These are phyloP conservation scores for Saururus chinensis DNA, from an alignment of 164 flowering plant species.

Conservation along the genomic window DNA sequence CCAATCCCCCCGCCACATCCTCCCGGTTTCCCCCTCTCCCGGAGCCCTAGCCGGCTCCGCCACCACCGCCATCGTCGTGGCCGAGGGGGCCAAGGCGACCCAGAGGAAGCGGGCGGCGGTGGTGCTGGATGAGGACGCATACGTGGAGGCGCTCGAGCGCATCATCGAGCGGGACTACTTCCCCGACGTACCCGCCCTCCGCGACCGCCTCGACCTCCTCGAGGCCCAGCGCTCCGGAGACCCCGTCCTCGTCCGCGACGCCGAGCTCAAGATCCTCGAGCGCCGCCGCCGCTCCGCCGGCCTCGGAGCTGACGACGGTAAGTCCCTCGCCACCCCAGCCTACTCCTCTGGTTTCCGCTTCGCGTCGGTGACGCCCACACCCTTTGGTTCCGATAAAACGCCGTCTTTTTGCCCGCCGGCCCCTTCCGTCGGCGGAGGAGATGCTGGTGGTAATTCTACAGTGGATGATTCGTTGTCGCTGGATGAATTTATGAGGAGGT, in stretches of 20 bases:
- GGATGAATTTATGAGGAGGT: conserved; percentile 68
- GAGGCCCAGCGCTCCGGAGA: conserved; percentile 65
- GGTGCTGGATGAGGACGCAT: conserved; percentile 82
- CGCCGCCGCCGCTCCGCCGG: conserved; percentile 26
- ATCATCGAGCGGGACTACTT: conserved; percentile 91
- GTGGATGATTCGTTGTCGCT: conserved; percentile 30
- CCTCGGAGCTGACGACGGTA: conserved; percentile 14
- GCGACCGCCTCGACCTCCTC: conserved; percentile 87
- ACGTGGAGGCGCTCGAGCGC: conserved; percentile 73
- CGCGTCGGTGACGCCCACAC: conserved; percentile 22
- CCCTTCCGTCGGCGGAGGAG: conserved; percentile 5
- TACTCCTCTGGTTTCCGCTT: conserved; percentile 19
- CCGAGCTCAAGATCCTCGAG: conserved; percentile 86
- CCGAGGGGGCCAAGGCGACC: neutral
- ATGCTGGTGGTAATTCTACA: conserved; percentile 7
- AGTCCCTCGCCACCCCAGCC: conserved; percentile 49
- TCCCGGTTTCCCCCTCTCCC: conserved; percentile 39
- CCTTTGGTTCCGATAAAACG: conserved; percentile 37
- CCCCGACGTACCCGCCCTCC: conserved; percentile 83
- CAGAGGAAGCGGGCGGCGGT: neutral
- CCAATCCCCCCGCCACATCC: conserved; percentile 73
- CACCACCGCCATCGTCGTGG: neutral
- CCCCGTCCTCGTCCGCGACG: conserved; percentile 76
- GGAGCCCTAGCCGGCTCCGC: conserved; percentile 1
- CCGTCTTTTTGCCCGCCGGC: conserved; percentile 12